A percentile compares a stretch with the other conserved stretches of the same genome.
Evolutionary conservation across 495 filamentous ascomycete genomes (phyloP).

Genomic region (Penicillium pulvis): DNA sequence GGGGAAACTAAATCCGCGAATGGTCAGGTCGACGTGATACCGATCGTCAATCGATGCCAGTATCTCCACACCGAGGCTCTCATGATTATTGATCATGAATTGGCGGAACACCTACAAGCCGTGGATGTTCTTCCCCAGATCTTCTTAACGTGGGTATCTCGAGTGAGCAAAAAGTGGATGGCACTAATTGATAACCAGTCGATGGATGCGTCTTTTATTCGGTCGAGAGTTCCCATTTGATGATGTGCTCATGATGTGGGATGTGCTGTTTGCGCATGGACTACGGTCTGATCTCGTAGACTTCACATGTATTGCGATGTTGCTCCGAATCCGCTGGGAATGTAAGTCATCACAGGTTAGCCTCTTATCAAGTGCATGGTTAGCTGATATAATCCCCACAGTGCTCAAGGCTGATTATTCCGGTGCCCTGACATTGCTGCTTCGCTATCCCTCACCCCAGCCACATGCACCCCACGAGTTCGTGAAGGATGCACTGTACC

Average conservation of each 20-base stretch:
- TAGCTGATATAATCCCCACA: slow-evolving; percentile 41
- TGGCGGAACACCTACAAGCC: slow-evolving; percentile 77
- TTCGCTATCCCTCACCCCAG: slow-evolving; percentile 71
- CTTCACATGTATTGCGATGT: slow-evolving; percentile 89
- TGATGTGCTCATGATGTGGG: slow-evolving; percentile 83
- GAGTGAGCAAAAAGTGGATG: not conserved
- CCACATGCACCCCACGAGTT: slow-evolving; percentile 73
- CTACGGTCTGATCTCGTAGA: slow-evolving; percentile 80
- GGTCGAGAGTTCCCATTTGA: slow-evolving; percentile 91
- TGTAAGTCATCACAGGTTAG: slow-evolving; percentile 52
- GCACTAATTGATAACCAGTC: slow-evolving; percentile 49
- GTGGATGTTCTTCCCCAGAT: slow-evolving; percentile 95
- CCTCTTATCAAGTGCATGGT: not conserved
- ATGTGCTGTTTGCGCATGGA: slow-evolving; percentile 87
- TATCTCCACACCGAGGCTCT: slow-evolving; percentile 83
- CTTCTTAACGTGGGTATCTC: slow-evolving; percentile 74
- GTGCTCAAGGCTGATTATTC: slow-evolving; percentile 88
- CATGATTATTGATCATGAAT: slow-evolving; percentile 73
- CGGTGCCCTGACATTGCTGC: slow-evolving; percentile 72
- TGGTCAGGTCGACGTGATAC: slow-evolving; percentile 57
- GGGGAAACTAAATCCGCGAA: slow-evolving; percentile 43
- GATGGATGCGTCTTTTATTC: slow-evolving; percentile 93
- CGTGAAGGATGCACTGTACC: slow-evolving; percentile 84
- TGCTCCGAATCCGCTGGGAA: slow-evolving; percentile 89
- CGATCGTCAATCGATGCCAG: slow-evolving; percentile 82